These are phyloP conservation scores for Amanita rubescens DNA, from an alignment of 768 basidiomycete species.

Conservation along the genomic window DNA sequence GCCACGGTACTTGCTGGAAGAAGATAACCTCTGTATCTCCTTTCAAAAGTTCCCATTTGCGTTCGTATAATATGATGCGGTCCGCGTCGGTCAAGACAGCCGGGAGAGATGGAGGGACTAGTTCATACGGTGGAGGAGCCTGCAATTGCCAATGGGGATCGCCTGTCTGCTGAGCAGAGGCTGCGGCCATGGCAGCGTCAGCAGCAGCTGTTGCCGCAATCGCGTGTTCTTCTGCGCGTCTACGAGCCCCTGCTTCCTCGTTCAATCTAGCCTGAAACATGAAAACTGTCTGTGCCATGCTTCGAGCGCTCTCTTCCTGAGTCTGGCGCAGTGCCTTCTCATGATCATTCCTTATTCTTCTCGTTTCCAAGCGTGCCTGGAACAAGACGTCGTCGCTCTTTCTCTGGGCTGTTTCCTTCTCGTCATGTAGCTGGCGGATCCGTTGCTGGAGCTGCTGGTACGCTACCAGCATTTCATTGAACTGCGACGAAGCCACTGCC, in stretches of 20 bases:
- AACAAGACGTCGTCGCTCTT: not conserved
- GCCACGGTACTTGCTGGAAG: constrained; percentile 38
- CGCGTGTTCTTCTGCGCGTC: constrained; percentile 2
- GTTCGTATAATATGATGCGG: constrained; percentile 22
- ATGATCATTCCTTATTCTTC: not conserved
- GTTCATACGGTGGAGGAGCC: constrained; percentile 1
- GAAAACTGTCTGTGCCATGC: not conserved
- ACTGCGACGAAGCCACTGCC: not conserved
- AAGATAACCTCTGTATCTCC: constrained; percentile 12
- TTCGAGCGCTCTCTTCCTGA: not conserved
- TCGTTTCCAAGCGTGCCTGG: not conserved
- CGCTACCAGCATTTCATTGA: not conserved
- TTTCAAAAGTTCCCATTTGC: constrained; percentile 30
- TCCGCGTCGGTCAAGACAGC: constrained; percentile 7
- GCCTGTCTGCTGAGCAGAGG: not conserved
- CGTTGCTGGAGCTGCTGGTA: not conserved
- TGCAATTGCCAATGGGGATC: not conserved
- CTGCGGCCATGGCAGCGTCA: not conserved
- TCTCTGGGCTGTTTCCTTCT: not conserved
- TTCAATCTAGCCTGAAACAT: constrained; percentile 1
- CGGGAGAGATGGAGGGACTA: constrained; percentile 3
- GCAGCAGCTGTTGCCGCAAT: not conserved
- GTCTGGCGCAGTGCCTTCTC: constrained; percentile 1
- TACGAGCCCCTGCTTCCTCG: not conserved
- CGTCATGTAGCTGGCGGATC: not conserved